phyloP scores from a whole-genome alignment of 352 stramenopile species.

The Pythium scleroteichum region DNA sequence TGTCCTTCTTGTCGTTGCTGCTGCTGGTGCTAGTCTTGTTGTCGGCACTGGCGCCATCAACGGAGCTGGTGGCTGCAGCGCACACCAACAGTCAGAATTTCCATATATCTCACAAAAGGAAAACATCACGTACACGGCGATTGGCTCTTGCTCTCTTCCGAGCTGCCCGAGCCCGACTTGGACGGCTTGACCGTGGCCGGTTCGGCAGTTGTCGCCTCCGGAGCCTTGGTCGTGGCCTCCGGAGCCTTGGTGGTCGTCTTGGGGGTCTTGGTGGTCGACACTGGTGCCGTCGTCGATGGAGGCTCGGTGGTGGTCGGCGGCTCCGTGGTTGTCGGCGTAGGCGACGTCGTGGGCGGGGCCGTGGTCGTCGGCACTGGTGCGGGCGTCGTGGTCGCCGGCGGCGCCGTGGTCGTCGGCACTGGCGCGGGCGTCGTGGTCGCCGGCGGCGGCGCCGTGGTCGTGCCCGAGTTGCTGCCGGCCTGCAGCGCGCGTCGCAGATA shows the following conservation, averaged over 20 bases:
- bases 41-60: background rate
- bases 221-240: slow-evolving; percentile 3
- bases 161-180: slow-evolving; percentile 9
- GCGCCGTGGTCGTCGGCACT: slow-evolving; percentile 9
- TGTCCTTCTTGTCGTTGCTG: slow-evolving; percentile 2
- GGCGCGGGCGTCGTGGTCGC: slow-evolving; percentile 24
- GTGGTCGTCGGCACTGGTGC: slow-evolving; percentile 32
- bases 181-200: slow-evolving; percentile 6
- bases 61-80: background rate
- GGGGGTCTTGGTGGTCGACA: slow-evolving; percentile 2
- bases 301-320: slow-evolving; percentile 32
- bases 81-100: background rate
- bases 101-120: background rate
- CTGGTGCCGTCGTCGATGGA: slow-evolving; percentile 22
- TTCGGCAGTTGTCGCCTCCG: background rate
- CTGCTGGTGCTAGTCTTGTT: slow-evolving; percentile 20
- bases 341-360: slow-evolving; percentile 25
- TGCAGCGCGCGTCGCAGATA: slow-evolving; percentile 17
- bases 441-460: slow-evolving; percentile 27
- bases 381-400: slow-evolving; percentile 17
- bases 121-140: slow-evolving; percentile 10
- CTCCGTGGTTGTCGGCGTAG: slow-evolving; percentile 25
- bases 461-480: background rate
- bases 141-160: slow-evolving; percentile 1
- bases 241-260: background rate